Base-by-base conservation (phyloP, 225 moss, liverwort and hornwort genomes). In the Straminergon stramineum region DNA sequence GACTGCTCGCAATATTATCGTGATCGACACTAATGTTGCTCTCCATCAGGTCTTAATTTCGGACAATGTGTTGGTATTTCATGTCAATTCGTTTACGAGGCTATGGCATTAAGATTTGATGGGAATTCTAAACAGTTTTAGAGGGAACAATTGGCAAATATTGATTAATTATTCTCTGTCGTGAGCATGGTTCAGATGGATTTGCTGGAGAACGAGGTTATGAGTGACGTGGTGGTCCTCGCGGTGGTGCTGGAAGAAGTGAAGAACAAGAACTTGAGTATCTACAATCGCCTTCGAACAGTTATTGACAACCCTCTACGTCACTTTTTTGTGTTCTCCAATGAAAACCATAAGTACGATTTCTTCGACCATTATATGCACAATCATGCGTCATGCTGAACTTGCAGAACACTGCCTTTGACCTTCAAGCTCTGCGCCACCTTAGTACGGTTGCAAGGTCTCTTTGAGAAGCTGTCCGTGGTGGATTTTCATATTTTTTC, bases 11-110 rank as follows among this genome's bases (percentile, higher is more conserved):
- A 95, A 95, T 73, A 94, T 99, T 48, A 86, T 95, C 76, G 92
- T 99, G 85, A 94, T 97, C 73, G 99, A 99, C 87, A 97, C 99
- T 12, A 99, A 99, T 92, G 97, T 99, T 90, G 99, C 96, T 62
- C 97, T 99, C 62, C 99, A 97, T 92, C 98, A 98, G 97, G 98
- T 98, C 78, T 84, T 60, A 37, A 81, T 82, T 88, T 61, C 23
- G 41, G 63, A 87, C 66, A 60, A n/a, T 63, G 21, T 86, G 75
- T 61, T 16, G 17, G 84, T 86, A 81, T 69, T 13, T 9, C 24
- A 18, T 2, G 75, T 41, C 61, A 79, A 21, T 77, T 7, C 18
- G 26, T 62, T n/a, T 70, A 87, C 32, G 45, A 55, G 19, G 41
- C 43, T 73, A 55, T 62, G 61, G 55, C 31, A 84, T 22, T 41